phyloP scores from a whole-genome alignment of 2,329 filamentous ascomycete species.

The Hymenoscyphus occultus region DNA sequence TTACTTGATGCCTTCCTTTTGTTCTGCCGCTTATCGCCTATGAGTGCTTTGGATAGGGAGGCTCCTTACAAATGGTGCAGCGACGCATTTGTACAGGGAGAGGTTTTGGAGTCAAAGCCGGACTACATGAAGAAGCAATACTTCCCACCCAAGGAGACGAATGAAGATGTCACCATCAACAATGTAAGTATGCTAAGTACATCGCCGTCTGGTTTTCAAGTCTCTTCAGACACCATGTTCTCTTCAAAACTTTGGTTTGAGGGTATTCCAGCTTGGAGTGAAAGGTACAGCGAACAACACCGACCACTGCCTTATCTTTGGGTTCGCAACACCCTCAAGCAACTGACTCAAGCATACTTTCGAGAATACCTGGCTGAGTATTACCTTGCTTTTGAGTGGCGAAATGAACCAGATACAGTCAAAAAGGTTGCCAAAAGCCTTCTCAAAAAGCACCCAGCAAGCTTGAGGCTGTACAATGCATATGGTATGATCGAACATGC shows the following conservation, averaged over 20 bases:
- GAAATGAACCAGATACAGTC: constrained; percentile 51
- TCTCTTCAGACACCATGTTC: constrained; percentile 55
- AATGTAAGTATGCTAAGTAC: background rate
- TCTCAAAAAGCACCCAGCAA: constrained; percentile 64
- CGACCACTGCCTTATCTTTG: constrained; percentile 39
- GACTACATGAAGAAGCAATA: constrained; percentile 19
- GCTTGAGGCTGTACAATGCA: constrained; percentile 69
- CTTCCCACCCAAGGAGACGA: constrained; percentile 4
- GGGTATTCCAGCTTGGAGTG: constrained; percentile 36
- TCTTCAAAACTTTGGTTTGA: constrained; percentile 45
- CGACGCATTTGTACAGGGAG: constrained; percentile 54
- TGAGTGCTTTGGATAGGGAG: constrained; percentile 27
- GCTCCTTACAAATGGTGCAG: constrained; percentile 38
- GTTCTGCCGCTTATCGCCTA: constrained; percentile 63
- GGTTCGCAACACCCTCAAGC: constrained; percentile 53
- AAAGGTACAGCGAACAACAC: constrained; percentile 20
- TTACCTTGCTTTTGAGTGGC: constrained; percentile 63
- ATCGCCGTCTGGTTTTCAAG: constrained; percentile 17
- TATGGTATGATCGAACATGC: constrained; percentile 71
- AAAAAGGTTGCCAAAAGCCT: constrained; percentile 71
- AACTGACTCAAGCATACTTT: constrained; percentile 48
- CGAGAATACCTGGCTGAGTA: constrained; percentile 63
- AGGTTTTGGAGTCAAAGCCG: constrained; percentile 34
- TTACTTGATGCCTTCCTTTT: constrained; percentile 69
- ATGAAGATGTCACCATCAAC: constrained; percentile 30